Percentiles rank a stretch among this genome's conserved stretches.
phyloP scores from a whole-genome alignment of 1,139 yeast genomes.

The Wickerhamomyces sp. region DNA sequence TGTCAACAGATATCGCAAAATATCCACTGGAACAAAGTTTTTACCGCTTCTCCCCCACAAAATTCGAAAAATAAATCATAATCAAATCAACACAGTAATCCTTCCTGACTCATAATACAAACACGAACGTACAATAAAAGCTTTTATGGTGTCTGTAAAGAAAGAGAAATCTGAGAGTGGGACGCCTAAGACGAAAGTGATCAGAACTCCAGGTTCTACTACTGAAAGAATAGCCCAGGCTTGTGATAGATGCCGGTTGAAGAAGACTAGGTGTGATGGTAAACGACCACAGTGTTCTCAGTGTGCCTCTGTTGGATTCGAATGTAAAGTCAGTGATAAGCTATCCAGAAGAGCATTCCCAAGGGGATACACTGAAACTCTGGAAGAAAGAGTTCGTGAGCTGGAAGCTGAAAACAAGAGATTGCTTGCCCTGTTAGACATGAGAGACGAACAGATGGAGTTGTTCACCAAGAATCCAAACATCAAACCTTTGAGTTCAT shows the following conservation, averaged over 20 bases:
- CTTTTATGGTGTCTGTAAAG: conserved; percentile 1
- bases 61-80: too few species aligned
- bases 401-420: conserved; percentile 51
- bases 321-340: conserved; percentile 67
- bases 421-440: conserved; percentile 27
- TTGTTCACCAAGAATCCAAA: conserved; percentile 14
- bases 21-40: too few species aligned
- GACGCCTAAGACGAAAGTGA: conserved; percentile 15
- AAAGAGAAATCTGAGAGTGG: conserved; percentile 2
- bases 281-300: conserved; percentile 60
- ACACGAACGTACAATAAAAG: too few species aligned
- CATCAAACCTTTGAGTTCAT: conserved; percentile 24
- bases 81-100: too few species aligned
- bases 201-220: conserved; percentile 26
- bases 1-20: too few species aligned
- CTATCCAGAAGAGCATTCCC: conserved; percentile 70
- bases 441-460: conserved; percentile 26
- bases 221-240: conserved; percentile 60
- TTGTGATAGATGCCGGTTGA: conserved; percentile 73
- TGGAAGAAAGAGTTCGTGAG: conserved; percentile 56
- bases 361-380: conserved; percentile 69
- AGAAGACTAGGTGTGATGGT: conserved; percentile 76
- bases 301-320: conserved; percentile 60
- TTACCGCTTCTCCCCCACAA: too few species aligned
- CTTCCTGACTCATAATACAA: too few species aligned